A percentile compares a stretch with the other conserved stretches of the same genome.
phyloP scores from a whole-genome alignment of 805 yeast genomes.

The Candida caryicola region DNA sequence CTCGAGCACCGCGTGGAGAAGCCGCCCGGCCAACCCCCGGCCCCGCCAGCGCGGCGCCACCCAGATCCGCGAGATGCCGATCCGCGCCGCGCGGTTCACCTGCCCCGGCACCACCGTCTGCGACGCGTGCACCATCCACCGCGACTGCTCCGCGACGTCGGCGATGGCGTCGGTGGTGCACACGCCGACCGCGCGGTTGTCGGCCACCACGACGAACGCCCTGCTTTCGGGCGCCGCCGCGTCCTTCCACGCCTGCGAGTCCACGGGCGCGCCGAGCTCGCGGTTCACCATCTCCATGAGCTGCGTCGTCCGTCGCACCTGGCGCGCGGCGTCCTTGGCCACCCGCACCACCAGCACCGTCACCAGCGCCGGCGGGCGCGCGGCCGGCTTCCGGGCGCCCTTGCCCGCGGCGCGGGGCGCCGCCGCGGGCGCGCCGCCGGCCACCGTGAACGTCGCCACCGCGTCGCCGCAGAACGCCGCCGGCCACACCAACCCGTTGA shows the following conservation, averaged over 20 bases:
- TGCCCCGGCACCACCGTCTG: constrained; percentile 50
- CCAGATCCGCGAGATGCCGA: constrained; percentile 45
- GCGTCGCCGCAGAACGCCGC: constrained; percentile 5
- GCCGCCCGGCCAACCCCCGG: constrained; percentile 45
- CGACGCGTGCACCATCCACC: constrained; percentile 59
- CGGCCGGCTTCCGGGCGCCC: not conserved
- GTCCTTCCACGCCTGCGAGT: constrained; percentile 30
- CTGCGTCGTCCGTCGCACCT: constrained; percentile 21
- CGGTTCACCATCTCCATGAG: constrained; percentile 54
- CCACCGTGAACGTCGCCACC: constrained; percentile 1
- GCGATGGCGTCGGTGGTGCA: constrained; percentile 49
- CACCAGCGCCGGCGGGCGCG: not conserved
- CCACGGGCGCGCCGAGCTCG: constrained; percentile 55
- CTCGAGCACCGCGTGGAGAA: constrained; percentile 44
- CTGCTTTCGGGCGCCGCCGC: constrained; percentile 15
- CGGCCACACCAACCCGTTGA: constrained; percentile 52
- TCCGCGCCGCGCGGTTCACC: constrained; percentile 28
- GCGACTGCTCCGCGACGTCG: constrained; percentile 30
- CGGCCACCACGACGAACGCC: constrained; percentile 49
- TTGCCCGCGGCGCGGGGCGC: not conserved
- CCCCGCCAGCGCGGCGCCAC: constrained; percentile 47
- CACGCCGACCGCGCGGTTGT: constrained; percentile 51
- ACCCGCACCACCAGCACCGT: constrained; percentile 15
- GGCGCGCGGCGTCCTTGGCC: constrained; percentile 4
- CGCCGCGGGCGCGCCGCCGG: not conserved